Evolutionary conservation across 345 rosid genomes (phyloP).

Genomic region (Brassica juncea): DNA sequence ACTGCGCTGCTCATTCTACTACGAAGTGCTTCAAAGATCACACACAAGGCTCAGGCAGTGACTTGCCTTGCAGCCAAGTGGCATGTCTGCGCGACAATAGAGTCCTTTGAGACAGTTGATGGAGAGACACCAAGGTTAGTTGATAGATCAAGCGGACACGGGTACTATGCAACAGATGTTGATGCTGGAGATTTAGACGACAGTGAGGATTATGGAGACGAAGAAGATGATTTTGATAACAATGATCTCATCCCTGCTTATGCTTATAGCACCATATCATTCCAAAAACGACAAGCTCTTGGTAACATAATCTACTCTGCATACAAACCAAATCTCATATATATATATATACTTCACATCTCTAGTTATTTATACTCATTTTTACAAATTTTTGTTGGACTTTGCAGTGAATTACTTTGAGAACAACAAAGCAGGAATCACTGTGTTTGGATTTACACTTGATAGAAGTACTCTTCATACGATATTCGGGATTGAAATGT

Average conservation of each 20-base stretch:
- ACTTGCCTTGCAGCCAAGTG: conserved; percentile 93
- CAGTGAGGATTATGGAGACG: conserved; percentile 59
- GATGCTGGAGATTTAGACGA: conserved; percentile 56
- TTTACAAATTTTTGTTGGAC: not conserved
- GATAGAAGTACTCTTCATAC: conserved; percentile 84
- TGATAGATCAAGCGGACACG: conserved; percentile 27
- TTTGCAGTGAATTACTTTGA: conserved; percentile 83
- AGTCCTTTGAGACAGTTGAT: conserved; percentile 57
- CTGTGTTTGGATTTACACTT: conserved; percentile 74
- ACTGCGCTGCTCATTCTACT: conserved; percentile 62
- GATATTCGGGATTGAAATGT: conserved; percentile 77
- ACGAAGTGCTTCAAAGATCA: conserved; percentile 87
- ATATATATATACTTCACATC: not conserved
- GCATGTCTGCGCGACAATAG: conserved; percentile 89
- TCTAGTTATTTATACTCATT: not conserved
- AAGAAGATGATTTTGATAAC: conserved; percentile 88
- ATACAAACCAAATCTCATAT: not conserved
- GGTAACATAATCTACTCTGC: conserved; percentile 46
- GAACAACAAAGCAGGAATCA: conserved; percentile 89
- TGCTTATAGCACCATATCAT: conserved; percentile 75
- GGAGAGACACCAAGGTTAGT: conserved; percentile 64
- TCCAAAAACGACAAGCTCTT: conserved; percentile 89
- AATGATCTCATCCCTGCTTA: conserved; percentile 62
- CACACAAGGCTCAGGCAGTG: conserved; percentile 87
- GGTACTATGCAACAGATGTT: conserved; percentile 39